A percentile compares a stretch with the other conserved stretches of the same genome.
These are phyloP conservation scores for Jimgerdemannia flammicorona DNA, from an alignment of 192 early-diverging fungal genomes.

Conservation along the genomic window DNA sequence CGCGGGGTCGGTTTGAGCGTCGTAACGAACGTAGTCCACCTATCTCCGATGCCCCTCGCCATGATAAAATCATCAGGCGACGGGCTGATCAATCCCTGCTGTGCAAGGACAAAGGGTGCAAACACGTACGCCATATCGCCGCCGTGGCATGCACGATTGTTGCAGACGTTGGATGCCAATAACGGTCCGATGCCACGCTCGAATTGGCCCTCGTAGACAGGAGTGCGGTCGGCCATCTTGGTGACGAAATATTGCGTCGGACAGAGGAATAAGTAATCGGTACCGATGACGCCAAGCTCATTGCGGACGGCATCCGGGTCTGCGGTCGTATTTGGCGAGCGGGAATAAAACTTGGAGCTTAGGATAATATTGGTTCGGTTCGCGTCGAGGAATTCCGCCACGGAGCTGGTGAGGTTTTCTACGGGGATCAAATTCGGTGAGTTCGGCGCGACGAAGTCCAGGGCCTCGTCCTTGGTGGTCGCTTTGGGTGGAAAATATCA, in stretches of 20 bases:
- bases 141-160: slow-evolving; percentile 16
- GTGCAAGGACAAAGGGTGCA: slow-evolving; percentile 1
- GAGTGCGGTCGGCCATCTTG: slow-evolving; percentile 15
- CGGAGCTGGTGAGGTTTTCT: too few species aligned
- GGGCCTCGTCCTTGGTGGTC: neutral
- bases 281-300: slow-evolving; percentile 5
- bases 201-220: slow-evolving; percentile 25
- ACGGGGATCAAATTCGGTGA: neutral
- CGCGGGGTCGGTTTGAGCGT: slow-evolving; percentile 27
- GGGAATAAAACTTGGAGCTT: neutral
- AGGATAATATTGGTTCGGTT: neutral
- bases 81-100: slow-evolving; percentile 1
- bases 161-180: slow-evolving; percentile 9
- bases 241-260: slow-evolving; percentile 17
- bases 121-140: slow-evolving; percentile 20
- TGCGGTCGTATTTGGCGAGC: neutral
- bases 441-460: neutral
- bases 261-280: slow-evolving; percentile 26
- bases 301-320: slow-evolving; percentile 2
- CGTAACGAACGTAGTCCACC: slow-evolving; percentile 26
- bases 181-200: slow-evolving; percentile 18
- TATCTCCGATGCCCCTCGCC: slow-evolving; percentile 20
- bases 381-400: too few species aligned
- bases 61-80: slow-evolving; percentile 23
- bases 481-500: too few species aligned